Evolutionary conservation across 202 grass and related monocot species (phyloP).

Genomic region (Cymbopogon flexuosus): DNA sequence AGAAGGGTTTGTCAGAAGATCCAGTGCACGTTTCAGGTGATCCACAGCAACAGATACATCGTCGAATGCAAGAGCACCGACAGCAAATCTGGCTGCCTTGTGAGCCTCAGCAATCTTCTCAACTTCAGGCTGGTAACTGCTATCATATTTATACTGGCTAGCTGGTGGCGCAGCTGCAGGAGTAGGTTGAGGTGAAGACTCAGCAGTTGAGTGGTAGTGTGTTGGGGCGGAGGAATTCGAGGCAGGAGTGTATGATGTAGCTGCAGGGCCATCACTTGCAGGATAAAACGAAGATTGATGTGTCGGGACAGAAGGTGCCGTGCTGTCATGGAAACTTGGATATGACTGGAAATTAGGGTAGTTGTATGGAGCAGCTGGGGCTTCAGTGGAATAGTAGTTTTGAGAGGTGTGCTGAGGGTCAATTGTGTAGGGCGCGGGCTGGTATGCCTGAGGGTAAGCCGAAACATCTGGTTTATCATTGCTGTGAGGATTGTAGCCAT

Average conservation of each 20-base stretch:
- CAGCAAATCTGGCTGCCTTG: slow-evolving; percentile 88
- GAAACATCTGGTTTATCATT: slow-evolving; percentile 42
- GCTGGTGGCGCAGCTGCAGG: slow-evolving; percentile 35
- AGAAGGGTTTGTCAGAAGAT: slow-evolving; percentile 86
- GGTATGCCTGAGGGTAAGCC: slow-evolving; percentile 47
- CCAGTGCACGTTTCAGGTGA: slow-evolving; percentile 66
- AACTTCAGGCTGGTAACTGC: slow-evolving; percentile 72
- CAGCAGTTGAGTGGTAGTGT: slow-evolving; percentile 35
- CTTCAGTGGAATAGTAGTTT: slow-evolving; percentile 56
- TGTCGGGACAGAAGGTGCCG: slow-evolving; percentile 49
- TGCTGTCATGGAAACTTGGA: slow-evolving; percentile 78
- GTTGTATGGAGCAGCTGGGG: slow-evolving; percentile 47
- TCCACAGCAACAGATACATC: slow-evolving; percentile 83
- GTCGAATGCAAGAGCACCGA: slow-evolving; percentile 88
- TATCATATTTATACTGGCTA: slow-evolving; percentile 70
- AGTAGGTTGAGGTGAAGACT: slow-evolving; percentile 22
- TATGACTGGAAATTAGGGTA: slow-evolving; percentile 98
- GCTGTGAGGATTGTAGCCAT: slow-evolving; percentile 35
- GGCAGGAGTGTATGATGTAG: slow-evolving; percentile 32
- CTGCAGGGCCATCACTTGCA: slow-evolving; percentile 31
- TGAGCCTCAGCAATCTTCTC: slow-evolving; percentile 91
- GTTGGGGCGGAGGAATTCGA: slow-evolving; percentile 28
- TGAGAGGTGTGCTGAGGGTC: slow-evolving; percentile 63
- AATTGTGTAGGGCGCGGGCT: slow-evolving; percentile 47
- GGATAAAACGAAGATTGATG: slow-evolving; percentile 58